Evolutionary conservation across 2,329 filamentous ascomycete genomes (phyloP).

Genomic region (Aspergillus vadensis): DNA sequence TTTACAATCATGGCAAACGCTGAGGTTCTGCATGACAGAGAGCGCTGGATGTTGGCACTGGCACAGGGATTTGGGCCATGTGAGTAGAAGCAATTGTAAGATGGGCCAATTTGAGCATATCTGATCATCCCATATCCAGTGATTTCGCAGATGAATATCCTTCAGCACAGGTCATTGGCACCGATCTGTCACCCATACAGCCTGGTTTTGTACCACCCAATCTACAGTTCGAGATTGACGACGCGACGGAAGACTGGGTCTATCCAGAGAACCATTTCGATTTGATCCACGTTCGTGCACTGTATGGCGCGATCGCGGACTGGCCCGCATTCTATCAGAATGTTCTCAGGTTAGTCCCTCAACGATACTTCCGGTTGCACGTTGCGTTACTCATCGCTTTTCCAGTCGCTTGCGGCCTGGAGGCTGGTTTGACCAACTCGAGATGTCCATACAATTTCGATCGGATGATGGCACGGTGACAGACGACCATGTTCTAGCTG

Average conservation of each 20-base stretch:
- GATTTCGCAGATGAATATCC: slow-evolving; percentile 49
- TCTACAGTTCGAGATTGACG: slow-evolving; percentile 69
- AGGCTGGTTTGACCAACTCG: slow-evolving; percentile 30
- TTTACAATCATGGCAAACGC: background rate
- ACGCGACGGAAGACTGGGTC: slow-evolving; percentile 60
- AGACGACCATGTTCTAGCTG: slow-evolving; percentile 26
- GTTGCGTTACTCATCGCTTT: background rate
- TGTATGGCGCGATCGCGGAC: slow-evolving; percentile 28
- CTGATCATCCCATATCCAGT: slow-evolving; percentile 12
- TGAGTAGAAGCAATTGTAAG: slow-evolving; percentile 4
- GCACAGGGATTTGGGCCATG: slow-evolving; percentile 28
- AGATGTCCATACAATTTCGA: slow-evolving; percentile 29
- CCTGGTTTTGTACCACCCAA: slow-evolving; percentile 65
- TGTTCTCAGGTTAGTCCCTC: slow-evolving; percentile 18
- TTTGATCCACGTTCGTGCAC: slow-evolving; percentile 51
- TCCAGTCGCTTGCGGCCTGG: slow-evolving; percentile 26
- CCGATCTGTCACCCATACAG: slow-evolving; percentile 66
- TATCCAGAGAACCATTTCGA: slow-evolving; percentile 52
- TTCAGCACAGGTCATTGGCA: slow-evolving; percentile 59
- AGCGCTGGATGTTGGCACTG: slow-evolving; percentile 28
- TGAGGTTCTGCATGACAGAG: slow-evolving; percentile 13
- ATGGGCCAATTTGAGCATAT: too few relatives aligned
- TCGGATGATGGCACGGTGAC: slow-evolving; percentile 27
- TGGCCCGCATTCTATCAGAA: slow-evolving; percentile 27
- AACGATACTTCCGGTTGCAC: background rate